phyloP scores from a whole-genome alignment of 169 alveolate species.

The Eimeria maxima region DNA sequence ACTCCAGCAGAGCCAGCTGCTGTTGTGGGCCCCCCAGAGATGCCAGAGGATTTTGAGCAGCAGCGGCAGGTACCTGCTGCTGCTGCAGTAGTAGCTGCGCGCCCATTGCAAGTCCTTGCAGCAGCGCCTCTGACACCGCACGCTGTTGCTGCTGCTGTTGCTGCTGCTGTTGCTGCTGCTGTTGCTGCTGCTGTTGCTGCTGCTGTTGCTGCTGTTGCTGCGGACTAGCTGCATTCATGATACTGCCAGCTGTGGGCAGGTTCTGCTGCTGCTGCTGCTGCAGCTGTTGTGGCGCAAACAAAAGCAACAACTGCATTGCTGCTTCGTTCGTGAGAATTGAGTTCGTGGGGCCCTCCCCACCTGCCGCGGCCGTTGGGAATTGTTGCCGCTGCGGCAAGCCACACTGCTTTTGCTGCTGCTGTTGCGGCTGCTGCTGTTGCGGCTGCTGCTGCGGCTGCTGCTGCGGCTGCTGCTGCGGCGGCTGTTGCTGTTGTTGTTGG shows the following conservation, averaged over 20 bases:
- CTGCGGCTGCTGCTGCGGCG: constrained; percentile 2
- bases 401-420: not conserved
- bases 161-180: constrained; percentile 12
- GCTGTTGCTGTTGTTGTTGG: constrained; percentile 52
- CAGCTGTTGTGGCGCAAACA: constrained; percentile 41
- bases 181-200: constrained; percentile 28
- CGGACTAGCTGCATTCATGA: constrained; percentile 6
- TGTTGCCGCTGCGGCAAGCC: not conserved
- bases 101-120: constrained; percentile 71
- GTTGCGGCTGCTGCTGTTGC: not conserved
- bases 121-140: constrained; percentile 70
- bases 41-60: constrained; percentile 10
- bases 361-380: not conserved
- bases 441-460: not conserved
- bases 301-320: constrained; percentile 61
- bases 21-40: constrained; percentile 49
- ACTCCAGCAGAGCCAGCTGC: constrained; percentile 59
- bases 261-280: constrained; percentile 57
- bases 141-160: constrained; percentile 63
- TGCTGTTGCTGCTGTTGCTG: constrained; percentile 36
- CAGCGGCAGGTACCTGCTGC: constrained; percentile 35
- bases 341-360: not conserved
- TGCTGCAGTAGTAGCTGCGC: constrained; percentile 71
- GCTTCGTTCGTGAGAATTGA: constrained; percentile 20
- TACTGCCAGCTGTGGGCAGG: not conserved